Evolutionary conservation across 2,329 filamentous ascomycete genomes (phyloP).

Genomic region (Penicillium sp.): DNA sequence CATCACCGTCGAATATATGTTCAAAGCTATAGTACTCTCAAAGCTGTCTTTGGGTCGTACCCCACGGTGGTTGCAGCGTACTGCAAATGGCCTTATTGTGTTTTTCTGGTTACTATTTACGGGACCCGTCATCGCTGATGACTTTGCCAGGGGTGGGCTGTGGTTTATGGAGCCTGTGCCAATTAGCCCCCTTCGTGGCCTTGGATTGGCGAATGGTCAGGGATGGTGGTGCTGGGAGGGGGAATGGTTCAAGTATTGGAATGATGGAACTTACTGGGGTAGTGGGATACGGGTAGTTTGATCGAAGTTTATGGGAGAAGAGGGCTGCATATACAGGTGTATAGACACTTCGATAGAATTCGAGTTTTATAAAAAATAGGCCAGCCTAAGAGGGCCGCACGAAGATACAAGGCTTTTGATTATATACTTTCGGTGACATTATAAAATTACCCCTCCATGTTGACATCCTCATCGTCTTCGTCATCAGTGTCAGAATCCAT

Average conservation of each 20-base stretch:
- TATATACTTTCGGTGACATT: background rate
- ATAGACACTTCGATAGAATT: background rate
- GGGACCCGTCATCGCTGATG: conserved; percentile 66
- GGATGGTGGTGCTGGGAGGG: conserved; percentile 67
- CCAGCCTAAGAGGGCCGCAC: background rate
- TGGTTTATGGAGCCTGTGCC: conserved; percentile 85
- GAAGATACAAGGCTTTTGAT: background rate
- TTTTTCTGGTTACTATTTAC: conserved; percentile 69
- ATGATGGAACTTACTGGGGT: conserved; percentile 64
- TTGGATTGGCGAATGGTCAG: conserved; percentile 64
- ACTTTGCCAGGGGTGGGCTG: conserved; percentile 70
- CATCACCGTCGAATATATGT: conserved; percentile 58
- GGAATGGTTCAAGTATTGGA: conserved; percentile 58
- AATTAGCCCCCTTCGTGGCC: conserved; percentile 64
- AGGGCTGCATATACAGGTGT: background rate
- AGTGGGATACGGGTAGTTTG: conserved; percentile 47
- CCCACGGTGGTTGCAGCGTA: conserved; percentile 50
- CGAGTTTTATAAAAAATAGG: background rate
- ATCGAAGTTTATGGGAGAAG: background rate
- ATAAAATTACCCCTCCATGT: conserved; percentile 23
- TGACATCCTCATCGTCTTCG: conserved; percentile 39
- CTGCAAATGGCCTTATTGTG: conserved; percentile 63
- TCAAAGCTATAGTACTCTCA: conserved; percentile 40
- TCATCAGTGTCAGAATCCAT: conserved; percentile 49
- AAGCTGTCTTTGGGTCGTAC: conserved; percentile 30